Base-by-base conservation (phyloP, 202 grass and related monocot species). In the Saccharum hybrid region DNA sequence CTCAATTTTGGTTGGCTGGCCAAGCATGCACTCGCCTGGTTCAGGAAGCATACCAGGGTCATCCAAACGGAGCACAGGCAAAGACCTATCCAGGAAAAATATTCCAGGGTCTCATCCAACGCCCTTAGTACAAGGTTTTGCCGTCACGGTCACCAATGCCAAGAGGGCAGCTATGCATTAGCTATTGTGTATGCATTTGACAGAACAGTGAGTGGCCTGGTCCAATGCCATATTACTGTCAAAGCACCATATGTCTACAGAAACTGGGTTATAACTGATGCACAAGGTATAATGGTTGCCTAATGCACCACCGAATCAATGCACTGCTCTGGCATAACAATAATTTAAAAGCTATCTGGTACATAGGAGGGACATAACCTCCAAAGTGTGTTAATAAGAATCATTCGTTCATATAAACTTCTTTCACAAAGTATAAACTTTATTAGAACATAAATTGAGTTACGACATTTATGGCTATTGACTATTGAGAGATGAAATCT, bases 341-440 rank as follows among this genome's bases (percentile, higher is more conserved):
- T 23, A 60, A 60, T 60, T 60, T 23, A 23, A 23, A 60, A 23
- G 2, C 9, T 60, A 23, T 60, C 57, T 23, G 21, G 57, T 22
- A 23, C 9, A 23, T 60, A 23, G 8, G 21, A 23, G 57, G 1
- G 57, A 60, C 57, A 60, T 60, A 4, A 23, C 57, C 23, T 60
- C 0, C 57, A 60, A 60, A 23, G 56, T 59, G 8, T 22, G 8
- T 60, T 8, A 23, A 60, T 23, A 60, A 60, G n/a, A 60, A 11
- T 23, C n/a, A 11, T 60, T 60, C 9, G 1, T 37, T 38, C 54
- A 38, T 7, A 82, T 62, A 49, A 2, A 14, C 10, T 34, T 60
- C 4, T 61, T 82, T 46, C 80, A 63, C 54, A 71, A 81, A 52
- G 63, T 3, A 39, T 21, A 77, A 18, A 26, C 7, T 9, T 64